A percentile compares a stretch with the other conserved stretches of the same genome.
Conservation (phyloP, 192 early-diverging fungal species). For the Neocallimastix lanati region DNA sequence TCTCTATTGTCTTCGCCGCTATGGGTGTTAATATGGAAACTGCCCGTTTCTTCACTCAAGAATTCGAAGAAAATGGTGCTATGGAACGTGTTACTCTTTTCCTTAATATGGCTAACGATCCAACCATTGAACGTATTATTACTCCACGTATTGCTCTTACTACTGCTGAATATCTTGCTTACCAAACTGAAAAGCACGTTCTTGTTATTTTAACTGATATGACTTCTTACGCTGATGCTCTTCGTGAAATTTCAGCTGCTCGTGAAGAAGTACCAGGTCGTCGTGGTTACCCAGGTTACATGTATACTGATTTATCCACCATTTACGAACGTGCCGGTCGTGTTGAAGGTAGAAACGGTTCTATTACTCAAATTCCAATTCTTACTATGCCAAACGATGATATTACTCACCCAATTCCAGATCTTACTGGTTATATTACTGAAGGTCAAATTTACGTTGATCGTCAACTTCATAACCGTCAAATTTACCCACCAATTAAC, state of each 20-base stretch:
- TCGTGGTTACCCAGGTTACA: slow-evolving; percentile 98
- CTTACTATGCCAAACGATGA: slow-evolving; percentile 99
- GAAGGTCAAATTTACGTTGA: slow-evolving; percentile 99
- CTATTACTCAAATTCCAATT: slow-evolving; percentile 99
- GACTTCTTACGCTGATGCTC: slow-evolving; percentile 97
- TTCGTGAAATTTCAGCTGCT: slow-evolving; percentile 97
- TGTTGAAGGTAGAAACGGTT: slow-evolving; percentile 89
- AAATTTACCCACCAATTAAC: slow-evolving; percentile 99
- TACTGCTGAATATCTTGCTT: slow-evolving; percentile 98
- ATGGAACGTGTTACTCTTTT: slow-evolving; percentile 96
- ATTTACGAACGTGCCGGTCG: slow-evolving; percentile 98
- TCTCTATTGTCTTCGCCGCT: slow-evolving; percentile 96
- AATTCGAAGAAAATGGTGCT: slow-evolving; percentile 99
- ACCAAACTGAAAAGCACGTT: slow-evolving; percentile 98
- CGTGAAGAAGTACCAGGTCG: slow-evolving; percentile 99
- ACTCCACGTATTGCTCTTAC: slow-evolving; percentile 95
- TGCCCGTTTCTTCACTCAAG: slow-evolving; percentile 98
- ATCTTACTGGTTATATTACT: slow-evolving; percentile 99
- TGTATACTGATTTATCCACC: slow-evolving; percentile 99
- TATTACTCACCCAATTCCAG: slow-evolving; percentile 98
- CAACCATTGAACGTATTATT: slow-evolving; percentile 99
- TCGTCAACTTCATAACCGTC: slow-evolving; percentile 94
- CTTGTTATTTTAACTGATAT: slow-evolving; percentile 97
- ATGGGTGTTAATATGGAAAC: slow-evolving; percentile 99
- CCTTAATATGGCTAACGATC: slow-evolving; percentile 98